phyloP scores from a whole-genome alignment of 2,329 filamentous ascomycete species.

The Arthrocladium fulminans region DNA sequence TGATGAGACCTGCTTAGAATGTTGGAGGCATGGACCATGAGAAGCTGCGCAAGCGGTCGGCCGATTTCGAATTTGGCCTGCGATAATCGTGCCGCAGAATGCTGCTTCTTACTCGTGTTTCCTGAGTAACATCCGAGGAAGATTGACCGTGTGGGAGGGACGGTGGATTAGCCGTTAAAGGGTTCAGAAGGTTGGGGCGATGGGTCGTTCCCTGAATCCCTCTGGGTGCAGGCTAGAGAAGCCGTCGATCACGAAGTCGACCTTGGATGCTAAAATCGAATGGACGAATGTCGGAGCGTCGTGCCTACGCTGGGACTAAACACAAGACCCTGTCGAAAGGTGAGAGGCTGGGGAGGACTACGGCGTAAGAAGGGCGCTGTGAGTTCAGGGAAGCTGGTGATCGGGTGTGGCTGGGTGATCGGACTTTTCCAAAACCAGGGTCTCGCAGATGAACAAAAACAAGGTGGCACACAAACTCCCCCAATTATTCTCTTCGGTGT shows the following conservation, averaged over 20 bases:
- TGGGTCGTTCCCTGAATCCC: not conserved
- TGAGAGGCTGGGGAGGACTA: not conserved
- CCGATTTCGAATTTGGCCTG: not conserved
- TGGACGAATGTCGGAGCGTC: not conserved
- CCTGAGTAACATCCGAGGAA: not conserved
- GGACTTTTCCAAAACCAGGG: not conserved
- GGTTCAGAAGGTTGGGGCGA: not conserved
- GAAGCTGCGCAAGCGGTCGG: not conserved
- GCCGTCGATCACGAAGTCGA: not conserved
- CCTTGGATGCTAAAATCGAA: not conserved
- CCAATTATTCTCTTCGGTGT: not conserved
- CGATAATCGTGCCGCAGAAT: not conserved
- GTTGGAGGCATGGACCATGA: slow-evolving; percentile 5
- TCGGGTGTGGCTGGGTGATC: not conserved
- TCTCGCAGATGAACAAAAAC: not conserved
- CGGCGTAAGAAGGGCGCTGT: not conserved
- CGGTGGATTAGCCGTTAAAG: not conserved
- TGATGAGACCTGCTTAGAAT: slow-evolving; percentile 25
- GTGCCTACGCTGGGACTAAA: not conserved
- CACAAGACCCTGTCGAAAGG: not conserved
- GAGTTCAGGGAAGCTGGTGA: not conserved
- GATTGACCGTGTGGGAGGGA: not conserved
- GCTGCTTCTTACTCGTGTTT: not conserved
- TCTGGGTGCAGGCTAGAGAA: not conserved
- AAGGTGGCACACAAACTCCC: not conserved